These are phyloP conservation scores for Eucalyptus lansdowneana DNA, from an alignment of 345 rosid genomes.

Conservation along the genomic window DNA sequence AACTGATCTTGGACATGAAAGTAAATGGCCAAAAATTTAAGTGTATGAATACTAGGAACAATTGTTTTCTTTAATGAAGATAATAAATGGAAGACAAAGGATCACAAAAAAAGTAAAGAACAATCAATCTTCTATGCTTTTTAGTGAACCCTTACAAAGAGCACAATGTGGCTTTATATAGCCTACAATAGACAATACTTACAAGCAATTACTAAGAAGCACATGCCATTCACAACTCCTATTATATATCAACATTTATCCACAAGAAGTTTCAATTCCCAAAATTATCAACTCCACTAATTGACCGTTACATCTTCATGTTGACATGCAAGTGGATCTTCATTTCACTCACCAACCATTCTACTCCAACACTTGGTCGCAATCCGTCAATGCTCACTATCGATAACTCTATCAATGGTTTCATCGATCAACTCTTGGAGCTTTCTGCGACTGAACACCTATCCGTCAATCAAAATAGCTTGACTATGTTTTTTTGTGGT, in stretches of 20 bases:
- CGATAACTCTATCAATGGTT: not conserved
- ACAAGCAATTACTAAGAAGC: accelerated
- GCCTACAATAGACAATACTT: not conserved
- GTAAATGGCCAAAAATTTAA: not conserved
- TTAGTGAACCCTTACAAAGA: not conserved
- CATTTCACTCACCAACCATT: not conserved
- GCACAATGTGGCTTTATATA: not conserved
- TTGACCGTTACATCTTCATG: not conserved
- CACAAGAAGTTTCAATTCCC: not conserved
- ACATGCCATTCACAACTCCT: accelerated
- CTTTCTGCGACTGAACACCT: accelerated
- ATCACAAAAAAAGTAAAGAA: not conserved
- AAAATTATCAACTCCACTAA: not conserved
- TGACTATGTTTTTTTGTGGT: not conserved
- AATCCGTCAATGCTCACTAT: not conserved
- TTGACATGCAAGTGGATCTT: not conserved
- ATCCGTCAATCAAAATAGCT: accelerated
- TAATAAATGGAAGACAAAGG: not conserved
- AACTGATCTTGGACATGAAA: not conserved
- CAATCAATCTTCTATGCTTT: not conserved
- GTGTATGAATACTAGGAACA: not conserved
- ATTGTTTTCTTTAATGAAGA: not conserved
- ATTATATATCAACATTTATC: not conserved
- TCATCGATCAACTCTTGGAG: not conserved
- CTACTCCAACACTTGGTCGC: not conserved